phyloP scores from a whole-genome alignment of 1,284 basidiomycete species.

The Stygiomarasmius scandens region DNA sequence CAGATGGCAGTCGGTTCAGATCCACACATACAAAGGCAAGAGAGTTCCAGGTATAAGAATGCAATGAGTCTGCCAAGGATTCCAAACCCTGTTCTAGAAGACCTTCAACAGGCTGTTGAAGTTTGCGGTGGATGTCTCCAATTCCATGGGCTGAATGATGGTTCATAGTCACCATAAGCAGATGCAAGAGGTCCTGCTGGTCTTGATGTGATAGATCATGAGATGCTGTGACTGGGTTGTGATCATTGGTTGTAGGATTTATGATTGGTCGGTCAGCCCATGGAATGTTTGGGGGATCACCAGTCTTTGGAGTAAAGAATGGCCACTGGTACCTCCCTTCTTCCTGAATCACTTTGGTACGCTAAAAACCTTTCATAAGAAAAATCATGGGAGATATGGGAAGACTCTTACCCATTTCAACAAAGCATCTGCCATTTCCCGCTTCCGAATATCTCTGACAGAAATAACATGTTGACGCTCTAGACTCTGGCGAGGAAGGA shows the following conservation, averaged over 20 bases:
- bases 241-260: background rate
- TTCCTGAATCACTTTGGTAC: background rate
- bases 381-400: background rate
- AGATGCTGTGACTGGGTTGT: background rate
- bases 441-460: background rate
- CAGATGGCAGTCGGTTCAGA: conserved; percentile 5
- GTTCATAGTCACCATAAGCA: conserved; percentile 1
- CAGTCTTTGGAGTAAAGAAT: conserved; percentile 3
- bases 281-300: background rate
- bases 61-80: background rate
- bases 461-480: background rate
- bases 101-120: background rate
- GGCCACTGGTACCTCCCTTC: conserved; percentile 4
- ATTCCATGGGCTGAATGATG: conserved; percentile 5
- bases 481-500: background rate
- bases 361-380: background rate
- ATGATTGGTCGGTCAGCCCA: conserved; percentile 5
- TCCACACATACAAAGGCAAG: conserved; percentile 10
- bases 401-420: conserved; percentile 8
- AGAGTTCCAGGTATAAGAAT: background rate
- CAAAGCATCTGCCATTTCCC: conserved; percentile 3
- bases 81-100: background rate
- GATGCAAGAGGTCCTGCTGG: background rate
- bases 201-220: background rate
- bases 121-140: conserved; percentile 5